Evolutionary conservation across 805 yeast genomes (phyloP), one percentile per base, ranked within the genome.

Genomic region (Kazachstania africana): DNA sequence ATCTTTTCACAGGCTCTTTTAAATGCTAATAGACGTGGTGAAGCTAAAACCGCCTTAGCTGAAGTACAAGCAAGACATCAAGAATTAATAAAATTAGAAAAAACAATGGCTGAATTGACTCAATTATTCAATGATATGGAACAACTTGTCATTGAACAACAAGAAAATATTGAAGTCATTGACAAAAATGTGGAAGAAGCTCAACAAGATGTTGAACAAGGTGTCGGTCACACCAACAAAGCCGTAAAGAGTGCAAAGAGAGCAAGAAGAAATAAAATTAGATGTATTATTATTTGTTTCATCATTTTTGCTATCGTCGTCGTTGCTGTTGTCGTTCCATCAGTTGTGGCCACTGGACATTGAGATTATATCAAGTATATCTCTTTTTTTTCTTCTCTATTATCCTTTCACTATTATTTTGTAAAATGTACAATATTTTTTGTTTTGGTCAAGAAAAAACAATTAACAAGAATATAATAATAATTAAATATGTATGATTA

Each of bases 71-170:
- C 81, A 31, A 78, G 98, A 63, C 97, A 91, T 64, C 78, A 80
- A 55, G 97, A 91, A 63, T 74, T 91, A 51, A 80, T 83, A 63
- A 82, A 84, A 65, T 78, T 91, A 60, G 97, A 88, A 62, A 77
- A 83, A 62, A 79, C 95, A 37, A 85, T 91, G 81, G 84, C 88
- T 23, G 98, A 91, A 61, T 72, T 91, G 60, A 82, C 93, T 26
- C 94, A 83, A 64, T 72, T 91, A 55, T 85, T 91, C 66, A 80
- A 79, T 50, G 97, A 91, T 55, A 83, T 91, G 91, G 96, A 91
- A 62, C 82, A 82, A 53, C 67, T 91, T 61, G 96, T 88, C 29
- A 84, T 88, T 45, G 95, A 87, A 62, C 97, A 91, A 65, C 95
- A 87, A 59, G 84, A 74, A 45, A 75, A 79, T 39, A 77, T 91